Percentiles rank a stretch among this genome's conserved stretches.
These are phyloP conservation scores for Candida suzukii DNA, from an alignment of 805 yeast species.

Conservation along the genomic window DNA sequence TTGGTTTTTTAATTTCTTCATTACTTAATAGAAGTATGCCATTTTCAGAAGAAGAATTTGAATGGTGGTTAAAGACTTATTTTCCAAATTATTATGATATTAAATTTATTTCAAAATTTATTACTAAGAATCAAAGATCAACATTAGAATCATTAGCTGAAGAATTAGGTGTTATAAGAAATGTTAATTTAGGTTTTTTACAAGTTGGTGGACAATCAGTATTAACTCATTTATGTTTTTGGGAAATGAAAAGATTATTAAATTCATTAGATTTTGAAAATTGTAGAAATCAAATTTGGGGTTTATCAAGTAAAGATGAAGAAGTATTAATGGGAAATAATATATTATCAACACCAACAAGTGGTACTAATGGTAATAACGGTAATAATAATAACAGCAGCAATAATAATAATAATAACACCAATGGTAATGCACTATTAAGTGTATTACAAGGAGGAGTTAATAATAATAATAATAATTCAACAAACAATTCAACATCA, in stretches of 20 bases:
- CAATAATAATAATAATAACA: background rate
- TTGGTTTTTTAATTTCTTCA: slow-evolving; percentile 79
- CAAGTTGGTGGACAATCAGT: slow-evolving; percentile 60
- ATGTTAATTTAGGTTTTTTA: slow-evolving; percentile 39
- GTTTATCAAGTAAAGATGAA: slow-evolving; percentile 11
- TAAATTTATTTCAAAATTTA: slow-evolving; percentile 39
- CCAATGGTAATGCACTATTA: background rate
- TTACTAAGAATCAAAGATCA: slow-evolving; percentile 25
- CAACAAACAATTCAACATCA: too few species aligned
- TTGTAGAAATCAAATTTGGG: slow-evolving; percentile 24
- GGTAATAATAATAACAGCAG: too few species aligned
- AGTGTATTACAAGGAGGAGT: background rate
- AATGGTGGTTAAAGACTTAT: slow-evolving; percentile 58
- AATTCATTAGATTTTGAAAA: slow-evolving; percentile 12
- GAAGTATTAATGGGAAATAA: background rate
- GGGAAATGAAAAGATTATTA: slow-evolving; percentile 37
- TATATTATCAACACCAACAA: slow-evolving; percentile 2
- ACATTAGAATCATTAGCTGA: slow-evolving; percentile 62
- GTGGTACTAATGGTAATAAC: background rate
- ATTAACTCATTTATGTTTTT: slow-evolving; percentile 57
- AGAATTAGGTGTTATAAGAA: slow-evolving; percentile 60
- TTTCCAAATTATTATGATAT: slow-evolving; percentile 84
- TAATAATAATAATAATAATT: too few species aligned
- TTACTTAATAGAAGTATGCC: slow-evolving; percentile 76
- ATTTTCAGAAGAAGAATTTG: slow-evolving; percentile 68